Evolutionary conservation across 441 rosid genomes (phyloP), one percentile per base, ranked within the genome.

Genomic region (Croton laevigatus): DNA sequence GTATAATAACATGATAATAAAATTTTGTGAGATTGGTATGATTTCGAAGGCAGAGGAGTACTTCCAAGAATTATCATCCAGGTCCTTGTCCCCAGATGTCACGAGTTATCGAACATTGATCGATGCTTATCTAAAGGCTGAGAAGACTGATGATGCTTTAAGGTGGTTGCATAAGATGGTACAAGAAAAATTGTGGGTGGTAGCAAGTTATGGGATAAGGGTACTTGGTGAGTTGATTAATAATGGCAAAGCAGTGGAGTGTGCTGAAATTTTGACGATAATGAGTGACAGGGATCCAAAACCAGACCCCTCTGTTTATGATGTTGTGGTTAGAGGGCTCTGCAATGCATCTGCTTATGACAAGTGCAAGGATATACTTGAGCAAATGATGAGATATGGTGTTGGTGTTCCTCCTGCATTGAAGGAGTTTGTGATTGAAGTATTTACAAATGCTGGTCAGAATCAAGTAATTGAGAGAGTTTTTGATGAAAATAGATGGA

Each of bases 271-370:
- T 75, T 75, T 95, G 90, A 80, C 81, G 17, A 91, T 87, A 80
- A 95, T 95, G 98, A 91, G 97, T 23, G 91, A 87, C 79, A 89
- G 75, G 76, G 97, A 95, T 72, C 94, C 91, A 34, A 95, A 95
- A 80, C 98, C 98, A 12, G 98, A 93, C 69, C 80, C 88, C 49
- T 71, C 85, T 6, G 73, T 91, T 40, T 95, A 91, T 77, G 95
- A 87, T 80, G 86, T 84, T 63, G 96, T 95, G 72, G 85, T 89
- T 62, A 83, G 89, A 72, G 96, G 96, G 59, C 89, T 95, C 19
- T 91, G 94, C 70, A 72, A 81, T 75, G 90, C 76, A 72, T 83
- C 73, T 78, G 88, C 84, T 73, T 79, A 89, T 63, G 97, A 89
- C 71, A 65, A 48, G 54, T 67, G 87, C 81, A 77, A 73, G 77